phyloP scores from a whole-genome alignment of 208 protist genomes.

The Tetramitus jugosus region DNA sequence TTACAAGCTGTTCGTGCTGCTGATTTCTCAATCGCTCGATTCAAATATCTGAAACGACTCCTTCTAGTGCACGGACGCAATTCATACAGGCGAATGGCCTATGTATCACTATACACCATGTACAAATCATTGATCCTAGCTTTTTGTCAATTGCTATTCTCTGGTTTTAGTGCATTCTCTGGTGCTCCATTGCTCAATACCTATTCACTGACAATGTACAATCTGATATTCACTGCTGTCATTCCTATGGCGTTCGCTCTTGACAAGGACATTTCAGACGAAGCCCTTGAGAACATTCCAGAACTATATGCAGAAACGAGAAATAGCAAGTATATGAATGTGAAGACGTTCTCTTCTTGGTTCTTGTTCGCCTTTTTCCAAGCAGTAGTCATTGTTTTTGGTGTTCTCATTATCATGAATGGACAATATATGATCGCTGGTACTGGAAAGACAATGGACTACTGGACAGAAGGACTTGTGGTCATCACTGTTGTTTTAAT shows the following conservation, averaged over 20 bases:
- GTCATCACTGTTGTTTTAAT: too few relatives aligned
- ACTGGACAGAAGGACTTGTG: too few relatives aligned
- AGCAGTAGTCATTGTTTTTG: too few relatives aligned
- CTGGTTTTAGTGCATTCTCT: background rate
- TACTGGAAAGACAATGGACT: too few relatives aligned
- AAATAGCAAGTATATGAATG: too few relatives aligned
- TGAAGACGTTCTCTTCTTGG: too few relatives aligned
- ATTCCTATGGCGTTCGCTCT: background rate
- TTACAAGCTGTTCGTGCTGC: constrained; percentile 47
- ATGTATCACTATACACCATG: constrained; percentile 64
- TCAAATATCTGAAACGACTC: constrained; percentile 48
- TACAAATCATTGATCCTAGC: constrained; percentile 82
- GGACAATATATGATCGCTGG: too few relatives aligned
- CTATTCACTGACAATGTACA: background rate
- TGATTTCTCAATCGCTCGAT: constrained; percentile 50
- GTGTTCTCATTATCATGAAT: too few relatives aligned
- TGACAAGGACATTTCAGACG: background rate
- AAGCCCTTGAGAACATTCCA: background rate
- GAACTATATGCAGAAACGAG: background rate
- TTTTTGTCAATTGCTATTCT: constrained; percentile 67
- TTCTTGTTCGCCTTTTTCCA: too few relatives aligned
- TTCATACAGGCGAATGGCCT: constrained; percentile 55
- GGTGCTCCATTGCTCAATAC: background rate
- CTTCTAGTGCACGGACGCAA: constrained; percentile 63
- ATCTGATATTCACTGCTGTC: background rate